These are phyloP conservation scores for Leccinellum luteum DNA, from an alignment of 768 basidiomycete genomes.

Conservation along the genomic window DNA sequence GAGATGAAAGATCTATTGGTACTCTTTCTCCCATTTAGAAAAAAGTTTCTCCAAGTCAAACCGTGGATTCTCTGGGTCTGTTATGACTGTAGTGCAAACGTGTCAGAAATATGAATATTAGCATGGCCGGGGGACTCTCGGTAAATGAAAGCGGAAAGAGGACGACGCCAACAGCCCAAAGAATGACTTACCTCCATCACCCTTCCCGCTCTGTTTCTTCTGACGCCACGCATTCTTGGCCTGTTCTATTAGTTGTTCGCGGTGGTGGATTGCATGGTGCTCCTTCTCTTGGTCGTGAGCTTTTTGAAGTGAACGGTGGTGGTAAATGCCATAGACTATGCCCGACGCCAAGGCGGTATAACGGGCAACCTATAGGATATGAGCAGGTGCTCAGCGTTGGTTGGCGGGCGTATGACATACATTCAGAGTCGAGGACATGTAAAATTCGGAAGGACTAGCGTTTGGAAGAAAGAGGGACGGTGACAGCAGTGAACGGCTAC, in stretches of 20 bases:
- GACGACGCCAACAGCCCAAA: conserved; percentile 2
- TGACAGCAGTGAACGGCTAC: conserved; percentile 16
- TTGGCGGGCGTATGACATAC: conserved; percentile 42
- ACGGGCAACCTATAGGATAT: conserved; percentile 72
- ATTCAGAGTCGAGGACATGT: conserved; percentile 77
- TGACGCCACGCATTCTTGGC: conserved; percentile 91
- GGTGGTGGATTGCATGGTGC: conserved; percentile 66
- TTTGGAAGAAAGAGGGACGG: conserved; percentile 11
- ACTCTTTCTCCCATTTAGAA: conserved; percentile 70
- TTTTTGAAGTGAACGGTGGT: conserved; percentile 86
- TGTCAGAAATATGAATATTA: conserved; percentile 8
- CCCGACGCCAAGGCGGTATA: conserved; percentile 89
- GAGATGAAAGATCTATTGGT: conserved; percentile 41
- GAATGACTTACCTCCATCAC: conserved; percentile 51
- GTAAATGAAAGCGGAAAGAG: not conserved
- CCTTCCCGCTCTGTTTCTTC: conserved; percentile 57
- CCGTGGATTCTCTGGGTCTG: conserved; percentile 91
- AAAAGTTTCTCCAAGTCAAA: conserved; percentile 95
- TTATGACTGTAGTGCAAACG: conserved; percentile 59
- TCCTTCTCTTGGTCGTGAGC: conserved; percentile 75
- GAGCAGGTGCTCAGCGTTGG: not conserved
- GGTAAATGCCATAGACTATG: conserved; percentile 87
- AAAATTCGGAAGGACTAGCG: conserved; percentile 13
- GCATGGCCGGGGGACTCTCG: not conserved
- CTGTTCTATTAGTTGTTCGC: conserved; percentile 75